Conservation (phyloP, 306 rosid species). For the Sicyos edulis region DNA sequence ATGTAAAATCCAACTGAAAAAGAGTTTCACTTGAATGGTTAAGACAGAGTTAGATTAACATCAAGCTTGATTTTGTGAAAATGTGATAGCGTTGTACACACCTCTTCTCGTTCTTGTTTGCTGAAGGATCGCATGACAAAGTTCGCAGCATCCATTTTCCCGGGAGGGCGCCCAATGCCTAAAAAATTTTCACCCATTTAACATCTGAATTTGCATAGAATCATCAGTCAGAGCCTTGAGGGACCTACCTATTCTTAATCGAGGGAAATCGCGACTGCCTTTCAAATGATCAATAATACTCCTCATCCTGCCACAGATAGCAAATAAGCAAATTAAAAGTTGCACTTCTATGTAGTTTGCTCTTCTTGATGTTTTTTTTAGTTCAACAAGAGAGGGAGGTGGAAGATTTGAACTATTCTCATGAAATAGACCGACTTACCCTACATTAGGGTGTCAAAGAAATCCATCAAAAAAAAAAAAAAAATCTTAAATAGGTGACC, state of each 20-base stretch:
- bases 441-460: too few relatives aligned
- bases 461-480: too few relatives aligned
- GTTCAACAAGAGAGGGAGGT: too few relatives aligned
- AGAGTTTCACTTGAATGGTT: conserved; percentile 9
- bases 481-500: too few relatives aligned
- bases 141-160: conserved; percentile 62
- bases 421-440: too few relatives aligned
- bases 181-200: conserved; percentile 14
- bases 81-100: conserved; percentile 18
- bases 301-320: conserved; percentile 62
- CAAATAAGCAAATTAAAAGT: not conserved
- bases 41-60: not conserved
- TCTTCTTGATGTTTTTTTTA: not conserved
- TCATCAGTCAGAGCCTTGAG: conserved; percentile 3
- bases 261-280: conserved; percentile 69
- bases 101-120: conserved; percentile 75
- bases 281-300: conserved; percentile 76
- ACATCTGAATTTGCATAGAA: not conserved
- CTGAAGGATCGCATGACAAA: conserved; percentile 76
- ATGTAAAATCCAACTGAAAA: conserved; percentile 66
- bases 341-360: not conserved
- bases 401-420: too few relatives aligned
- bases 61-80: not conserved
- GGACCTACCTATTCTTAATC: conserved; percentile 64
- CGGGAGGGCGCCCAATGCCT: conserved; percentile 58